Conservation (phyloP, 148 eudicot genomes). For the Amaranthus cruentus region DNA sequence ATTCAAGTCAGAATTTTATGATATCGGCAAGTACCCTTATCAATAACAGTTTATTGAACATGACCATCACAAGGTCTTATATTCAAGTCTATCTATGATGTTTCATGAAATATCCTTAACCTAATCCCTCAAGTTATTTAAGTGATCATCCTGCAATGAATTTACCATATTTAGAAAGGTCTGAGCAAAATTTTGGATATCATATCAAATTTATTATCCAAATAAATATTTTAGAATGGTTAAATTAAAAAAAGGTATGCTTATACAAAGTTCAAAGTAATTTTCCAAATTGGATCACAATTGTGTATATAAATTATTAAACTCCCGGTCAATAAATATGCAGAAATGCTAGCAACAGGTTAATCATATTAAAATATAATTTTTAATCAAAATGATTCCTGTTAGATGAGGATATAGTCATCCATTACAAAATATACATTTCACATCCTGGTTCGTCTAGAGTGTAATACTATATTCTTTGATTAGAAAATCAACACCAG, state of each 20-base stretch:
- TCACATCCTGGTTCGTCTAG: background rate
- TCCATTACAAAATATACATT: background rate
- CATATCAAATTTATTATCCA: no score
- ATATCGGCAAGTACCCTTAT: background rate
- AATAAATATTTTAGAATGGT: background rate
- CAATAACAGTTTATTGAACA: background rate
- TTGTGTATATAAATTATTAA: background rate
- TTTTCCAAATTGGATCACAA: background rate
- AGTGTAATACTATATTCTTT: background rate
- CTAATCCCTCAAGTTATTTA: no score
- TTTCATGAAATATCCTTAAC: background rate
- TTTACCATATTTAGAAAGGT: no score
- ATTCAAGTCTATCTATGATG: background rate
- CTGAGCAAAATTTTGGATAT: no score
- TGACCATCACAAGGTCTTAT: background rate
- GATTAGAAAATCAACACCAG: background rate
- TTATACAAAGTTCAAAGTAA: background rate
- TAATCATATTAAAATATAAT: background rate
- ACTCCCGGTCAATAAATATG: background rate
- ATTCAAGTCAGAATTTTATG: background rate
- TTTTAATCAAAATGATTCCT: background rate
- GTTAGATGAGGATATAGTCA: background rate
- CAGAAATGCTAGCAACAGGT: background rate
- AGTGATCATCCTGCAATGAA: no score
- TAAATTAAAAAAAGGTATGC: background rate